Evolutionary conservation across 1,284 basidiomycete species (phyloP).

Genomic region (Tausonia pullulans): DNA sequence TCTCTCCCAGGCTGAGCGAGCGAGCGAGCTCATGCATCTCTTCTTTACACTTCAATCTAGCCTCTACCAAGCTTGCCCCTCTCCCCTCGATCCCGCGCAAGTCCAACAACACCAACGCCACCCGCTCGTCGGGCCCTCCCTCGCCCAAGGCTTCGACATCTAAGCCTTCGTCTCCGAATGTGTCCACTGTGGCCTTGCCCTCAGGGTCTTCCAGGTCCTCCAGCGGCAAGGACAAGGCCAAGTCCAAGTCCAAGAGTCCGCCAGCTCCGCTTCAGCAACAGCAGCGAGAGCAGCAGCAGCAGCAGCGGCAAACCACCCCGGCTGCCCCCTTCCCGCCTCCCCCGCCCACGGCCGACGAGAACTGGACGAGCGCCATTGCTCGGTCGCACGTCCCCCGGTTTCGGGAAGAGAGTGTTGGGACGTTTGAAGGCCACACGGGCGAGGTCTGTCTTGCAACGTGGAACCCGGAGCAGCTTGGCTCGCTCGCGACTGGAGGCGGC

Average conservation of each 20-base stretch:
- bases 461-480: constrained; percentile 6
- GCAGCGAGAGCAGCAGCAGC: neutral
- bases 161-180: constrained; percentile 2
- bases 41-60: neutral
- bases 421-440: constrained; percentile 1
- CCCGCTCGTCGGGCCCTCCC: neutral
- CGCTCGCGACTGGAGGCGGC: constrained; percentile 14
- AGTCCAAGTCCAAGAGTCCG: neutral
- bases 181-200: neutral
- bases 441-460: constrained; percentile 15
- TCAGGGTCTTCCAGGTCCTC: neutral
- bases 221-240: neutral
- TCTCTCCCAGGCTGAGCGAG: neutral
- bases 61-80: neutral
- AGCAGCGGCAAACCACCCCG: neutral
- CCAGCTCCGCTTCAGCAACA: no score
- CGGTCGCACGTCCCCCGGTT: no score
- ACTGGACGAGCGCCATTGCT: no score
- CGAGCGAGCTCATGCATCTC: neutral
- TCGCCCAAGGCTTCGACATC: constrained; percentile 2
- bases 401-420: neutral
- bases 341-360: no score
- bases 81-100: constrained; percentile 8
- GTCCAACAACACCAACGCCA: neutral
- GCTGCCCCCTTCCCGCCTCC: no score